Conservation (phyloP, 305 asterid genomes). For the Salvia sclarea region DNA sequence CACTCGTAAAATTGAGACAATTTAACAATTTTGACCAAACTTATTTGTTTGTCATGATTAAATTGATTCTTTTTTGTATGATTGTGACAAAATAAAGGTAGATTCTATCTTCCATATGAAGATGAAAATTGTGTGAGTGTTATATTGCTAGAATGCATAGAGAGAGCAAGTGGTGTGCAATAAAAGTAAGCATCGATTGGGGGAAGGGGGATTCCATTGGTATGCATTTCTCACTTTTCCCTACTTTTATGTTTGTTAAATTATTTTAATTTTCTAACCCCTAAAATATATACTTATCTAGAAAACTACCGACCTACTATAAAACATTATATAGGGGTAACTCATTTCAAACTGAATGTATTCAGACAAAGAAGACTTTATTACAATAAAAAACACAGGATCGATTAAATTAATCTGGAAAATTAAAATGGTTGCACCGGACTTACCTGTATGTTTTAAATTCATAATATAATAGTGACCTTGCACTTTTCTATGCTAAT, state of each 20-base stretch:
- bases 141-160: conserved; percentile 32
- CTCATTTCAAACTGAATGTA: neutral
- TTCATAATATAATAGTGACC: neutral
- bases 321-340: conserved; percentile 2
- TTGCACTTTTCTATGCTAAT: neutral
- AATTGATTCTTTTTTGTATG: conserved; percentile 21
- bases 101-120: conserved; percentile 25
- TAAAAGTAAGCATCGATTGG: conserved; percentile 35
- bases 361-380: neutral
- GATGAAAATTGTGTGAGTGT: conserved; percentile 31
- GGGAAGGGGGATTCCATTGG: conserved; percentile 23
- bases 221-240: conserved; percentile 36
- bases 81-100: conserved; percentile 26
- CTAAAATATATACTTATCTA: neutral
- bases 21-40: conserved; percentile 5
- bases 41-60: conserved; percentile 11
- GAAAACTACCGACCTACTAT: neutral
- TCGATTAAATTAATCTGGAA: conserved; percentile 5
- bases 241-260: neutral
- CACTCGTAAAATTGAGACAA: neutral
- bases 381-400: neutral
- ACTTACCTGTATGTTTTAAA: too few species aligned
- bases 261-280: conserved; percentile 10
- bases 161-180: conserved; percentile 35
- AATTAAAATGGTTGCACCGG: too few species aligned